Evolutionary conservation across 1,139 yeast genomes (phyloP).

Genomic region (Protomyces gravidus): DNA sequence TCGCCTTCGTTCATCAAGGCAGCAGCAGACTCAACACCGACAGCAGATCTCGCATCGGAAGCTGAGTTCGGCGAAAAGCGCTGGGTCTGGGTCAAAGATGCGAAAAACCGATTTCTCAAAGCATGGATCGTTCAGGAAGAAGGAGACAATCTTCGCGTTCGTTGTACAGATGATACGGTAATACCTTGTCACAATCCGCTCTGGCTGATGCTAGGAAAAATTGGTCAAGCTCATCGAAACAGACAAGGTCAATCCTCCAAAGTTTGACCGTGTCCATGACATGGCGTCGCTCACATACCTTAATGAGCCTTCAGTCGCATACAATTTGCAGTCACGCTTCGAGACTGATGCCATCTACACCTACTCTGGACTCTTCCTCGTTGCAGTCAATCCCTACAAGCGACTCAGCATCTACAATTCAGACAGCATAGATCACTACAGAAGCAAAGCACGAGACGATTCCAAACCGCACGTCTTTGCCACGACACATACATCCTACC

Average conservation of each 20-base stretch:
- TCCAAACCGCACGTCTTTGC: conserved; percentile 86
- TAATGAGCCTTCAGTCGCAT: conserved; percentile 89
- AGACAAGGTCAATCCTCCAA: conserved; percentile 75
- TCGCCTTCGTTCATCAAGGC: conserved; percentile 18
- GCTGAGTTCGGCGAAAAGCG: conserved; percentile 54
- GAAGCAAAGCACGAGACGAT: conserved; percentile 45
- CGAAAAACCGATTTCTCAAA: conserved; percentile 58
- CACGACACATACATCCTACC: conserved; percentile 80
- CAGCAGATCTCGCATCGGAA: conserved; percentile 39
- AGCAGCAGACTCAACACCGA: conserved; percentile 2
- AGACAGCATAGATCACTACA: conserved; percentile 55
- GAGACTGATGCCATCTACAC: conserved; percentile 73
- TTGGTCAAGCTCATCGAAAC: conserved; percentile 48
- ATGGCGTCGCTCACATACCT: conserved; percentile 94
- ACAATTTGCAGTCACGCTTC: conserved; percentile 75
- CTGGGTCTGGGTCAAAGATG: conserved; percentile 83
- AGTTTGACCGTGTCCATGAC: conserved; percentile 85
- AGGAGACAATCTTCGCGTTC: conserved; percentile 52
- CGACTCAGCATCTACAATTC: conserved; percentile 67
- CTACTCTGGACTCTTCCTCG: conserved; percentile 80
- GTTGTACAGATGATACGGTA: conserved; percentile 50
- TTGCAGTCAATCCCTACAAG: conserved; percentile 91
- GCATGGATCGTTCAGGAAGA: conserved; percentile 62
- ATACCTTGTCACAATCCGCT: conserved; percentile 33
- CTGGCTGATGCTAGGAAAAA: conserved; percentile 40